A percentile compares a stretch with the other conserved stretches of the same genome.
These are phyloP conservation scores for Plasmopara muralis DNA, from an alignment of 352 stramenopile species.

Conservation along the genomic window DNA sequence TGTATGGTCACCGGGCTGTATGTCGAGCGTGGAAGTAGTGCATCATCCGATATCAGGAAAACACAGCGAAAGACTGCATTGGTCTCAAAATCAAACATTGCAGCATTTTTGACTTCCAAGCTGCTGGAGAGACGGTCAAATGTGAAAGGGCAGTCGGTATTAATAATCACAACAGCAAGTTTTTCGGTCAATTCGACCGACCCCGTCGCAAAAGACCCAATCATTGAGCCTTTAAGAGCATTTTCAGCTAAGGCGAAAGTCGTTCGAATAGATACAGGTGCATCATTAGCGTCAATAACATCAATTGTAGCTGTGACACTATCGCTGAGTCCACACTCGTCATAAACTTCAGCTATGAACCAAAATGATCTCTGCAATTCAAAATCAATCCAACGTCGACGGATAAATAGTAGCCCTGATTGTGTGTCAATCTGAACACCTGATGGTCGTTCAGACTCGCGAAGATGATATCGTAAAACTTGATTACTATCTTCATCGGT, in stretches of 20 bases:
- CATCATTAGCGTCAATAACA: conserved; percentile 17
- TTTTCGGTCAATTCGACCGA: conserved; percentile 13
- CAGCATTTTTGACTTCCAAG: conserved; percentile 1
- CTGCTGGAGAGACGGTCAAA: conserved; percentile 8
- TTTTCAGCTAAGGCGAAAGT: conserved; percentile 16
- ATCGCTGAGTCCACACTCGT: conserved; percentile 13
- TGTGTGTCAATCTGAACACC: conserved; percentile 22
- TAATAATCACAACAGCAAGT: conserved; percentile 4
- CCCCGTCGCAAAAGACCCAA: conserved; percentile 10
- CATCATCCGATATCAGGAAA: conserved; percentile 17
- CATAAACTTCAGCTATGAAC: conserved; percentile 22
- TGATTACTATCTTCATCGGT: conserved; percentile 13
- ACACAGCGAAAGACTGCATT: conserved; percentile 6
- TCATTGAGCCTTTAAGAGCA: not conserved
- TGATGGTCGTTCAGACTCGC: conserved; percentile 15
- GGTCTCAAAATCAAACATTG: conserved; percentile 20
- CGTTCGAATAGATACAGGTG: conserved; percentile 3
- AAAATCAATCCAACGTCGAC: conserved; percentile 28
- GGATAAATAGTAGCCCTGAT: conserved; percentile 18
- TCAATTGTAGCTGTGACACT: conserved; percentile 8
- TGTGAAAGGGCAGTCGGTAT: conserved; percentile 10
- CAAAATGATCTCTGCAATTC: conserved; percentile 12
- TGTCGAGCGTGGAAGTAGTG: conserved; percentile 5
- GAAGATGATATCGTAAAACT: conserved; percentile 14
- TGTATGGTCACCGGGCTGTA: conserved; percentile 12